A percentile compares a stretch with the other conserved stretches of the same genome.
Conservation (phyloP, 1,284 basidiomycete species). For the Wallemia mellicola region DNA sequence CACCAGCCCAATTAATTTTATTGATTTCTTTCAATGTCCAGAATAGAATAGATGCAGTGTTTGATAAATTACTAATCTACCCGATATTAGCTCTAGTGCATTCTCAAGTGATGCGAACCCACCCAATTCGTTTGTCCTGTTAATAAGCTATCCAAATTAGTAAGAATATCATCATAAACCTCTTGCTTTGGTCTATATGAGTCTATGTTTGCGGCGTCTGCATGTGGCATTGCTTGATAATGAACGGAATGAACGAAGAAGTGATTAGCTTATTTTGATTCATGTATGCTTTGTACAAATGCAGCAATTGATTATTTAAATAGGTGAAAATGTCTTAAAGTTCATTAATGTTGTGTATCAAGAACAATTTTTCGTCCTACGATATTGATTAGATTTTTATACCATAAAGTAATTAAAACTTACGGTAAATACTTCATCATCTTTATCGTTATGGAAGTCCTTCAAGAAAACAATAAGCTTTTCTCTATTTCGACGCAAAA, state of each 20-base stretch:
- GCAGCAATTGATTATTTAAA: background rate
- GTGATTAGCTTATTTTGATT: no score
- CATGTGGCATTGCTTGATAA: background rate
- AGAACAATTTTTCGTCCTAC: background rate
- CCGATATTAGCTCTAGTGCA: no score
- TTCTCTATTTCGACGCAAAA: conserved; percentile 74
- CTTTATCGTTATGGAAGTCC: conserved; percentile 93
- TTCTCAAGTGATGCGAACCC: conserved; percentile 8
- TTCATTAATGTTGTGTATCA: background rate
- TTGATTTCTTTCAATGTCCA: conserved; percentile 34
- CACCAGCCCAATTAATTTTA: conserved; percentile 69
- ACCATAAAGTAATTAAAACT: background rate
- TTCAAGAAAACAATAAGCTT: conserved; percentile 67
- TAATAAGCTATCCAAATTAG: conserved; percentile 30
- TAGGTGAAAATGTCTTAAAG: background rate
- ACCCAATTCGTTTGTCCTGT: conserved; percentile 48
- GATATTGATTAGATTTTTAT: background rate
- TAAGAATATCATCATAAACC: conserved; percentile 44
- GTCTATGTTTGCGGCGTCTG: background rate
- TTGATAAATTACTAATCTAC: conserved; percentile 67
- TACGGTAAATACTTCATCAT: conserved; percentile 20
- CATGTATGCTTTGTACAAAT: background rate
- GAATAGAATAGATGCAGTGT: conserved; percentile 46
- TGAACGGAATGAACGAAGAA: background rate
- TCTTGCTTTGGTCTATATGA: conserved; percentile 20